phyloP scores from a whole-genome alignment of 2,329 filamentous ascomycete species.

The Kalaharituber pfeilii region DNA sequence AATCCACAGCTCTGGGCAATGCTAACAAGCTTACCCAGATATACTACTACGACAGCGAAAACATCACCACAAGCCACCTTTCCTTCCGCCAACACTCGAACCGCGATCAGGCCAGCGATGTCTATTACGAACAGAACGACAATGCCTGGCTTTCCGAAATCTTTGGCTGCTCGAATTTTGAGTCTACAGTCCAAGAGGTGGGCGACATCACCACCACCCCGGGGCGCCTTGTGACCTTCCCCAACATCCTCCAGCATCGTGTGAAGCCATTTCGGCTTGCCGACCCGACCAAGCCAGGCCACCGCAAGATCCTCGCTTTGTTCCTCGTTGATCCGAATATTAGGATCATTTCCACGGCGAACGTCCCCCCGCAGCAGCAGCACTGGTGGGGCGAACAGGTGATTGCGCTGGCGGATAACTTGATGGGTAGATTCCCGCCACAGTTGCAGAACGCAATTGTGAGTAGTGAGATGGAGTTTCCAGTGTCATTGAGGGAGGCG shows the following conservation, averaged over 20 bases:
- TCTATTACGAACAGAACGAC: conserved; percentile 28
- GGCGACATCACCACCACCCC: conserved; percentile 33
- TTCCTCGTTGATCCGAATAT: conserved; percentile 42
- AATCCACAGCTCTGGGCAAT: too few relatives aligned
- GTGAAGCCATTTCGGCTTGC: conserved; percentile 32
- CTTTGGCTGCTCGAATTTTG: conserved; percentile 28
- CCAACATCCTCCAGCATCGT: conserved; percentile 28
- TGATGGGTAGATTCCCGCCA: background rate
- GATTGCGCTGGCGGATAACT: conserved; percentile 18
- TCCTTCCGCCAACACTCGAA: conserved; percentile 38
- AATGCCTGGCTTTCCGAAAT: conserved; percentile 25
- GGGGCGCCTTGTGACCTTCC: conserved; percentile 39
- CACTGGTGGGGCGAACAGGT: conserved; percentile 30
- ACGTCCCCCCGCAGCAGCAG: conserved; percentile 35
- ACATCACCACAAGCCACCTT: conserved; percentile 38
- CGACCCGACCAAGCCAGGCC: conserved; percentile 36
- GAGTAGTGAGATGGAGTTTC: background rate
- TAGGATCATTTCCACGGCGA: conserved; percentile 32
- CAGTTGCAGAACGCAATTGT: background rate
- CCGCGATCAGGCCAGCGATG: too few relatives aligned
- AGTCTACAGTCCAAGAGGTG: conserved; percentile 29
- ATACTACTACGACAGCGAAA: conserved; percentile 44
- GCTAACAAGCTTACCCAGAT: too few relatives aligned
- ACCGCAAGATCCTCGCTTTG: conserved; percentile 40
- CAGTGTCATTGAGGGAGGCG: background rate